Evolutionary conservation across 2,329 filamentous ascomycete genomes (phyloP).

Genomic region (Botryotinia globosa): DNA sequence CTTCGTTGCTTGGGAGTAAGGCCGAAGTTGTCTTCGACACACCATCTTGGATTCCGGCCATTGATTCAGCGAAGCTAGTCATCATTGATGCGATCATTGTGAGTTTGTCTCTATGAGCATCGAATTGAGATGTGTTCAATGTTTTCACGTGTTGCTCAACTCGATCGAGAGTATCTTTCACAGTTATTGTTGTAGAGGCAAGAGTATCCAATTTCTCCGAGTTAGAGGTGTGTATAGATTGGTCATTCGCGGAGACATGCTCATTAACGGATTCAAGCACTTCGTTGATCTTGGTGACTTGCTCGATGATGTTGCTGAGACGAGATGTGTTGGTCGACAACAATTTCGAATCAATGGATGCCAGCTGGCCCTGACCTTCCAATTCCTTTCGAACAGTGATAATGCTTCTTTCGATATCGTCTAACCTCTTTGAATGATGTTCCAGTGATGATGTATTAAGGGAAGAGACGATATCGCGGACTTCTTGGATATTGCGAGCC

Average conservation of each 20-base stretch:
- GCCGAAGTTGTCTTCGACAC: slow-evolving; percentile 11
- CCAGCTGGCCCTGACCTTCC: slow-evolving; percentile 26
- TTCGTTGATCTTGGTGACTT: slow-evolving; percentile 24
- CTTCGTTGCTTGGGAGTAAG: slow-evolving; percentile 10
- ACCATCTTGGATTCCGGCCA: slow-evolving; percentile 16
- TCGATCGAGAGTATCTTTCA: slow-evolving; percentile 24
- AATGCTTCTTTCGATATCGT: slow-evolving; percentile 27
- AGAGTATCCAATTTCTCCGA: slow-evolving; percentile 24
- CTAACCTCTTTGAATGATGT: slow-evolving; percentile 23
- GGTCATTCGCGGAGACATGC: slow-evolving; percentile 19
- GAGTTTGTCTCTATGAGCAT: slow-evolving; percentile 19
- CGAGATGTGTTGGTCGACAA: slow-evolving; percentile 26
- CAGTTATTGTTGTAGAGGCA: slow-evolving; percentile 20
- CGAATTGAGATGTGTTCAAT: slow-evolving; percentile 20
- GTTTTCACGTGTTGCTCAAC: slow-evolving; percentile 17
- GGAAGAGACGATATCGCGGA: slow-evolving; percentile 26
- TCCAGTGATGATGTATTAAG: slow-evolving; percentile 27
- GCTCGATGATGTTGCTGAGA: slow-evolving; percentile 24
- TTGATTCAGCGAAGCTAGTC: slow-evolving; percentile 19
- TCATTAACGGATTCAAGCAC: slow-evolving; percentile 25
- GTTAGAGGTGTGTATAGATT: slow-evolving; percentile 6
- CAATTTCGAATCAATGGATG: slow-evolving; percentile 30
- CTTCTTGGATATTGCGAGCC: slow-evolving; percentile 23
- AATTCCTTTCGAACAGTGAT: slow-evolving; percentile 26
- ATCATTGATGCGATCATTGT: slow-evolving; percentile 22